phyloP scores from a whole-genome alignment of 2,329 filamentous ascomycete genomes.

The Aspergillus latus region DNA sequence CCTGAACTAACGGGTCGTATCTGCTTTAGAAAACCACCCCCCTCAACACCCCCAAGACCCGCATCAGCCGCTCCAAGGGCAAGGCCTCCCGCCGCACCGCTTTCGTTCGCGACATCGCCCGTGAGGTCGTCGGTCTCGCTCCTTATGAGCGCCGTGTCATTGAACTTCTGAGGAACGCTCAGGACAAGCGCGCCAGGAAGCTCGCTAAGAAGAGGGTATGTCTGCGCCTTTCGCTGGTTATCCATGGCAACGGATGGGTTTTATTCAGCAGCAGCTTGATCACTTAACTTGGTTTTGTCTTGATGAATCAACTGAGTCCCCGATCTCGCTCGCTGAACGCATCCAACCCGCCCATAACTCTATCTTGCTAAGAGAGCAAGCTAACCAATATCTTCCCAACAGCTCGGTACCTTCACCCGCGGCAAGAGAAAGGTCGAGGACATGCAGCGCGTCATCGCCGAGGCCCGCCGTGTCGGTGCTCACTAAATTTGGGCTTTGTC shows the following conservation, averaged over 20 bases:
- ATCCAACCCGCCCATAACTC: not conserved
- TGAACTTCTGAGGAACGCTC: conserved; percentile 97
- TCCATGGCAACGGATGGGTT: not conserved
- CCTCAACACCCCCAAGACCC: conserved; percentile 70
- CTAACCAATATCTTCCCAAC: conserved; percentile 25
- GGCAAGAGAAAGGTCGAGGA: conserved; percentile 99
- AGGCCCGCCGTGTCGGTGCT: conserved; percentile 73
- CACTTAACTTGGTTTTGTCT: not conserved
- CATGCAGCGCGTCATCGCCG: conserved; percentile 95
- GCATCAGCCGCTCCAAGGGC: conserved; percentile 85
- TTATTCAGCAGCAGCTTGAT: not conserved
- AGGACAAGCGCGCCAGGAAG: conserved; percentile 99
- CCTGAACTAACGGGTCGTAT: conserved; percentile 38
- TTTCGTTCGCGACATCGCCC: conserved; percentile 96
- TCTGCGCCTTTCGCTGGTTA: conserved; percentile 27
- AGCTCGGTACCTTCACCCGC: conserved; percentile 98
- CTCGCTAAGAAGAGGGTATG: conserved; percentile 97
- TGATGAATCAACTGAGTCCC: not conserved
- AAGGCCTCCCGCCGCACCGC: conserved; percentile 94
- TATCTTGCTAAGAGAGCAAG: not conserved
- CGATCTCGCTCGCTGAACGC: not conserved
- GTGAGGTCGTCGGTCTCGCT: conserved; percentile 94
- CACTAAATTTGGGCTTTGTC: conserved; percentile 54
- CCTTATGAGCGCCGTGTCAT: conserved; percentile 98
- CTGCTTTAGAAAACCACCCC: conserved; percentile 74